A percentile compares a stretch with the other conserved stretches of the same genome.
Conservation (phyloP, 2,329 filamentous ascomycete genomes). For the Sclerotiophoma versabilis region DNA sequence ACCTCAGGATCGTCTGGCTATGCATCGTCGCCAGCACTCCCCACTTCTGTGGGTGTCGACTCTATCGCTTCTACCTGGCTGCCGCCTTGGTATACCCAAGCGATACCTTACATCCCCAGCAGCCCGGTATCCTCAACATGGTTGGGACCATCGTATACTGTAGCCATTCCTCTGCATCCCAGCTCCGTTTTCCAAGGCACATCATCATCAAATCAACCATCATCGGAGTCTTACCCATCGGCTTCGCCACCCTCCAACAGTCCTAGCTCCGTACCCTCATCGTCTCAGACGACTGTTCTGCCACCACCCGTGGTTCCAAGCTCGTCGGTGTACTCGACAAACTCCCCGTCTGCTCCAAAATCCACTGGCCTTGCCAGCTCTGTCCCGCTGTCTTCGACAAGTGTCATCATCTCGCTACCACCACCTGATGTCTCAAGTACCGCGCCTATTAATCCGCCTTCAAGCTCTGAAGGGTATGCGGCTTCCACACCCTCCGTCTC, state of each 20-base stretch:
- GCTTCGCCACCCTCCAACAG: not conserved
- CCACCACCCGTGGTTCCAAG: not conserved
- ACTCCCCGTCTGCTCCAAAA: not conserved
- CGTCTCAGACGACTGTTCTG: not conserved
- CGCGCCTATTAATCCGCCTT: not conserved
- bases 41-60: constrained; percentile 1
- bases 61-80: constrained; percentile 17
- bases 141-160: constrained; percentile 8
- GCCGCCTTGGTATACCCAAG: constrained; percentile 10
- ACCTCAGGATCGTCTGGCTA: not conserved
- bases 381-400: not conserved
- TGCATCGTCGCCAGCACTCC: not conserved
- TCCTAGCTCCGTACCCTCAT: not conserved
- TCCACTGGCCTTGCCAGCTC: not conserved
- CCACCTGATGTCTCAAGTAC: not conserved
- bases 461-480: not conserved
- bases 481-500: not conserved
- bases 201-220: not conserved
- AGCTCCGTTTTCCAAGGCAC: not conserved
- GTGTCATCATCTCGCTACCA: not conserved
- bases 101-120: constrained; percentile 8
- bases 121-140: constrained; percentile 4
- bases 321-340: not conserved
- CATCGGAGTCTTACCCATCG: not conserved
- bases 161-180: constrained; percentile 1